Conservation (phyloP, 768 basidiomycete genomes). For the Tricholoma sp. region DNA sequence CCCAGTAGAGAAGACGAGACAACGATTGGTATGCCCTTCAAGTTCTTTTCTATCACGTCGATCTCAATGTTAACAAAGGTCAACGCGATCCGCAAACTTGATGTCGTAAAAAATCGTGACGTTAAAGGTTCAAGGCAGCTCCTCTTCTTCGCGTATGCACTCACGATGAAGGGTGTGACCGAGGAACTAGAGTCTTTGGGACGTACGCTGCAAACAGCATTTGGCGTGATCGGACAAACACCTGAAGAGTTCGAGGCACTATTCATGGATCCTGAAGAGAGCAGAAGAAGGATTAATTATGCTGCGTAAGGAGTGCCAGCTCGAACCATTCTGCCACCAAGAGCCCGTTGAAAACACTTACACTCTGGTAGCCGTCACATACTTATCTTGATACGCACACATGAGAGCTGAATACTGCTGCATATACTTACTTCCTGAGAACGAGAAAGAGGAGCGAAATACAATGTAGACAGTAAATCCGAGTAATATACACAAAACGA, state of each 20-base stretch:
- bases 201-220: slow-evolving; percentile 75
- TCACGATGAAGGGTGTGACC: slow-evolving; percentile 93
- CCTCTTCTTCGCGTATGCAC: slow-evolving; percentile 89
- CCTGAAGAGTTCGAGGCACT: slow-evolving; percentile 79
- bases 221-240: slow-evolving; percentile 86
- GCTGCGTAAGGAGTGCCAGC: slow-evolving; percentile 12
- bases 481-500: slow-evolving; percentile 2
- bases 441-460: neutral
- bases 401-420: too few species aligned
- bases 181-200: slow-evolving; percentile 84
- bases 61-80: slow-evolving; percentile 41
- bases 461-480: slow-evolving; percentile 1
- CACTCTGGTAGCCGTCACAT: neutral
- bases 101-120: slow-evolving; percentile 83
- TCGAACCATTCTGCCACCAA: neutral
- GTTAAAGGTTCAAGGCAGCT: slow-evolving; percentile 80
- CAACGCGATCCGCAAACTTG: slow-evolving; percentile 73
- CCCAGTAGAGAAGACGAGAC: slow-evolving; percentile 81
- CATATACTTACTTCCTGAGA: too few species aligned
- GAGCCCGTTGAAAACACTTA: neutral
- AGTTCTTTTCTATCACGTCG: neutral
- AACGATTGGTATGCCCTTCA: slow-evolving; percentile 54
- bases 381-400: too few species aligned
- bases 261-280: slow-evolving; percentile 40
- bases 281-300: slow-evolving; percentile 17